Conservation (phyloP, 192 early-diverging fungal species). For the Coemansia sp. region DNA sequence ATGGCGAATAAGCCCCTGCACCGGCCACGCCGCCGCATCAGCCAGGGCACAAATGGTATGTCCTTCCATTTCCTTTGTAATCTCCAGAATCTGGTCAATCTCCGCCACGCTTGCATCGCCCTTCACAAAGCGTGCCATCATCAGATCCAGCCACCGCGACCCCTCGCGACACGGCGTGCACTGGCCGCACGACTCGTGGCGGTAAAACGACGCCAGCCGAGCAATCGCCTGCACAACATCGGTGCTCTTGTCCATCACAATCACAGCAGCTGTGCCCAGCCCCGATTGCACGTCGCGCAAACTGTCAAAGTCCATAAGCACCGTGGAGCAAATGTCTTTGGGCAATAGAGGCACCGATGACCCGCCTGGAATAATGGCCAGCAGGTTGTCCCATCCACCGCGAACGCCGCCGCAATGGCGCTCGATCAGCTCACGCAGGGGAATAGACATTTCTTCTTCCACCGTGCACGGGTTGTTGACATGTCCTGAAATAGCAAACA, state of each 20-base stretch:
- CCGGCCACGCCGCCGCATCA: slow-evolving; percentile 98
- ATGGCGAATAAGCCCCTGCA: slow-evolving; percentile 91
- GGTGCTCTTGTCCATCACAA: slow-evolving; percentile 98
- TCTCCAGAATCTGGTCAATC: slow-evolving; percentile 95
- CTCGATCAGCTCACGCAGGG: slow-evolving; percentile 88
- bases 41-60: slow-evolving; percentile 99
- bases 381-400: slow-evolving; percentile 98
- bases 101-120: slow-evolving; percentile 80
- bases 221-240: slow-evolving; percentile 94
- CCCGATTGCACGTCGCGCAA: slow-evolving; percentile 91
- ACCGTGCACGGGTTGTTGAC: slow-evolving; percentile 98
- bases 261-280: slow-evolving; percentile 93
- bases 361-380: slow-evolving; percentile 96
- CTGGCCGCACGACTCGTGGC: slow-evolving; percentile 98
- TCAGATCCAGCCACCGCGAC: slow-evolving; percentile 89
- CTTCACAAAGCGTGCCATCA: slow-evolving; percentile 93
- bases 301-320: slow-evolving; percentile 99
- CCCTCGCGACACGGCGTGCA: slow-evolving; percentile 99
- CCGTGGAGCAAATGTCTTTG: slow-evolving; percentile 81
- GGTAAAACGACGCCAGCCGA: slow-evolving; percentile 89
- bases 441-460: slow-evolving; percentile 99
- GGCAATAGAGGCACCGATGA: slow-evolving; percentile 91
- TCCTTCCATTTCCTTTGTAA: slow-evolving; percentile 96
- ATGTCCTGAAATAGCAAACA: slow-evolving; percentile 97
- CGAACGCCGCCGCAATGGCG: slow-evolving; percentile 94